Percentiles rank a stretch among this genome's conserved stretches.
Conservation (phyloP, 805 yeast species). For the Pichia gijzeniarum region DNA sequence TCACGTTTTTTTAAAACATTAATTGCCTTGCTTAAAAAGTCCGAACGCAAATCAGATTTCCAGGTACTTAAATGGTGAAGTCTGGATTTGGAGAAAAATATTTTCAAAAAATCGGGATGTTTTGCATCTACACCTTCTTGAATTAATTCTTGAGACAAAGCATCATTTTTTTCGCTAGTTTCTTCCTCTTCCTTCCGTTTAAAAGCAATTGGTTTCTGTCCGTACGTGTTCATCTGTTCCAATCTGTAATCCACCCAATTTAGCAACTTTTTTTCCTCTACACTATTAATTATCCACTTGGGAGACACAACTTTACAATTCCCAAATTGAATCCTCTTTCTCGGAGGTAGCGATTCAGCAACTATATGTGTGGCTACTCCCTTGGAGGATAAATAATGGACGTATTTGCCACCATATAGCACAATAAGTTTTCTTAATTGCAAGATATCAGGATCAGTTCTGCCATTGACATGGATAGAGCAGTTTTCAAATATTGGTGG, state of each 20-base stretch:
- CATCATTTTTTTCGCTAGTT: slow-evolving; percentile 9
- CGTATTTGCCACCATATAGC: slow-evolving; percentile 71
- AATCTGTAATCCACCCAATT: slow-evolving; percentile 71
- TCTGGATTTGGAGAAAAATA: slow-evolving; percentile 75
- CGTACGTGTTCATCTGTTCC: slow-evolving; percentile 34
- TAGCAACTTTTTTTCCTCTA: slow-evolving; percentile 39
- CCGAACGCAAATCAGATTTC: slow-evolving; percentile 67
- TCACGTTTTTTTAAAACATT: slow-evolving; percentile 15
- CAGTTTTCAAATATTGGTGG: slow-evolving; percentile 55
- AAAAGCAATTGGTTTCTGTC: slow-evolving; percentile 41
- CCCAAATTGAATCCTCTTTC: slow-evolving; percentile 58
- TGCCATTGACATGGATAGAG: slow-evolving; percentile 78
- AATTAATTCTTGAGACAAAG: slow-evolving; percentile 8
- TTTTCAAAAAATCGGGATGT: slow-evolving; percentile 66
- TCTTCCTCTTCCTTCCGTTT: slow-evolving; percentile 8
- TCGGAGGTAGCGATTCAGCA: slow-evolving; percentile 72
- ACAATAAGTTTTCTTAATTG: slow-evolving; percentile 67
- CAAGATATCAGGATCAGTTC: slow-evolving; percentile 73
- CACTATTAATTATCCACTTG: slow-evolving; percentile 69
- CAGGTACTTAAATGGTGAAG: slow-evolving; percentile 84
- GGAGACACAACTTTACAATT: slow-evolving; percentile 76
- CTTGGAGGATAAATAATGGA: slow-evolving; percentile 64
- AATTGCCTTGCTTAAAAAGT: slow-evolving; percentile 47
- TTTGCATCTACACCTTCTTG: slow-evolving; percentile 45
- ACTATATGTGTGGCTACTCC: slow-evolving; percentile 77